phyloP scores from a whole-genome alignment of 1,284 basidiomycete species.

The Apiotrichum veenhuisii region DNA sequence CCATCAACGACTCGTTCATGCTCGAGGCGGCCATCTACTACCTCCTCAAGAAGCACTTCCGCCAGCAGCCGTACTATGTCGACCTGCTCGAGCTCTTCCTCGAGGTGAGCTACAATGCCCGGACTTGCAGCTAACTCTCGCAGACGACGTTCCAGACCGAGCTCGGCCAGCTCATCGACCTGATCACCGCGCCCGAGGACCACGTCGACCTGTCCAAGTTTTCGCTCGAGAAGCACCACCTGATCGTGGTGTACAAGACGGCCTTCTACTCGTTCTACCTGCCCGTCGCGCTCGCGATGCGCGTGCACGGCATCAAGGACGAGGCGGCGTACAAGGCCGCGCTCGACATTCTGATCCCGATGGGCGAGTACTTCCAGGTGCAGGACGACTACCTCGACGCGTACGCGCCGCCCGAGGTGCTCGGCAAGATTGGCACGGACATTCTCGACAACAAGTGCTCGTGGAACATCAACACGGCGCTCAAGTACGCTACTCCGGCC shows the following conservation, averaged over 20 bases:
- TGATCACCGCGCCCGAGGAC: conserved; percentile 92
- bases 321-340: conserved; percentile 73
- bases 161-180: conserved; percentile 90
- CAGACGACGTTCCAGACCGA: conserved; percentile 90
- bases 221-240: conserved; percentile 76
- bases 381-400: conserved; percentile 98
- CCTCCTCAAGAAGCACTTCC: conserved; percentile 85
- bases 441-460: conserved; percentile 99
- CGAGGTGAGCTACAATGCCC: conserved; percentile 56
- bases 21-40: conserved; percentile 91
- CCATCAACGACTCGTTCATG: conserved; percentile 97
- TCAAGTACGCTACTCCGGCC: conserved; percentile 63
- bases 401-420: conserved; percentile 81
- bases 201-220: conserved; percentile 82
- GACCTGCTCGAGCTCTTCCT: conserved; percentile 87
- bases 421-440: conserved; percentile 97
- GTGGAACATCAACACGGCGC: conserved; percentile 91
- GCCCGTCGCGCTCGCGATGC: conserved; percentile 91
- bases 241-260: conserved; percentile 97
- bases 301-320: conserved; percentile 65
- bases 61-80: conserved; percentile 74
- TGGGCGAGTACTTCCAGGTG: conserved; percentile 98
- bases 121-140: conserved; percentile 4
- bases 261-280: conserved; percentile 99
- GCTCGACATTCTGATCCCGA: conserved; percentile 77